Evolutionary conservation across 192 early-diverging fungal genomes (phyloP).

Genomic region (Backusella tuberculispora): DNA sequence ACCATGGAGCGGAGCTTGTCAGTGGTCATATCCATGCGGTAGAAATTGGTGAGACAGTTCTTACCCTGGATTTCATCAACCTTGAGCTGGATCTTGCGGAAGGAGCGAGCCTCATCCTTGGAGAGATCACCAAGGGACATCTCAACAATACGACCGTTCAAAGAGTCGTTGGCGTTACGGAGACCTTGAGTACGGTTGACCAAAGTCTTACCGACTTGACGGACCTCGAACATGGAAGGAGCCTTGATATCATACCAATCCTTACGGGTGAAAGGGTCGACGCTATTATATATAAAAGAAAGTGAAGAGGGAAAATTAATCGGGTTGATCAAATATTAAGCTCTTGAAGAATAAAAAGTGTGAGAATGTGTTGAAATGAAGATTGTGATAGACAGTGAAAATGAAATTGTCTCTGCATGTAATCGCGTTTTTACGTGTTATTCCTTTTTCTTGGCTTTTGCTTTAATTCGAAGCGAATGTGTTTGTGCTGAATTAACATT

Average conservation of each 20-base stretch:
- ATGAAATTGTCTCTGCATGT: no score
- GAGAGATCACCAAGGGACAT: conserved; percentile 95
- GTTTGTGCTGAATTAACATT: no score
- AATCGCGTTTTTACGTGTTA: no score
- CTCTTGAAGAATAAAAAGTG: no score
- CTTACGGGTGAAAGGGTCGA: conserved; percentile 99
- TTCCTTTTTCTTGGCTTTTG: no score
- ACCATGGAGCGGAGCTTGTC: conserved; percentile 99
- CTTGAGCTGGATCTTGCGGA: conserved; percentile 97
- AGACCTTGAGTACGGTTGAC: conserved; percentile 99
- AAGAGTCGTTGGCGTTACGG: conserved; percentile 94
- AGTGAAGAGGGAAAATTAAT: neutral
- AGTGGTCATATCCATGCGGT: conserved; percentile 99
- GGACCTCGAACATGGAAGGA: conserved; percentile 92
- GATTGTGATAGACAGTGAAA: no score
- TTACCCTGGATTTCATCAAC: conserved; percentile 97
- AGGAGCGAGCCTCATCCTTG: conserved; percentile 90
- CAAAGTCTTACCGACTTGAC: conserved; percentile 97
- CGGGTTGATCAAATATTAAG: neutral
- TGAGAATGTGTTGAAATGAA: no score
- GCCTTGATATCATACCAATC: conserved; percentile 99
- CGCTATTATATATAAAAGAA: conserved; percentile 50
- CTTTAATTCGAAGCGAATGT: no score
- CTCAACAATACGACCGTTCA: conserved; percentile 97
- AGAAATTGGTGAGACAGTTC: conserved; percentile 99